phyloP scores from a whole-genome alignment of 768 basidiomycete species.

The Amylocystis lapponica region DNA sequence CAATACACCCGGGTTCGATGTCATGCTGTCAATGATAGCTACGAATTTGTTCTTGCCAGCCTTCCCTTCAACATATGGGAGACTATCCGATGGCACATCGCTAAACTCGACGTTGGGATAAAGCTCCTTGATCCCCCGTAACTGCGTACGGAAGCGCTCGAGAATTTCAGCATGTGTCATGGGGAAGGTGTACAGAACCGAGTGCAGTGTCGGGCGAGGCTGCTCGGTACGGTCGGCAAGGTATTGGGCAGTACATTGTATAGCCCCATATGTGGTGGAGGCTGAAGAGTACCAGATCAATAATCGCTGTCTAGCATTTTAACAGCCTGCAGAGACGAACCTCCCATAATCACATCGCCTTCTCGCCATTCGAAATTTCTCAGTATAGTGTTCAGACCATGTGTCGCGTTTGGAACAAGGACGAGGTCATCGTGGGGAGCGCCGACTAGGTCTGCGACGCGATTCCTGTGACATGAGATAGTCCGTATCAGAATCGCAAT shows the following conservation, averaged over 20 bases:
- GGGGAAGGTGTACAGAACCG: conserved; percentile 50
- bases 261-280: conserved; percentile 46
- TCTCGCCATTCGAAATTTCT: conserved; percentile 62
- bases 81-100: conserved; percentile 8
- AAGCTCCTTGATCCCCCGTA: conserved; percentile 25
- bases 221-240: conserved; percentile 41
- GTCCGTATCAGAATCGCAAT: conserved; percentile 13
- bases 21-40: conserved; percentile 65
- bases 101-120: conserved; percentile 8
- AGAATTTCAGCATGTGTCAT: conserved; percentile 49
- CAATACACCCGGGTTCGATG: conserved; percentile 51
- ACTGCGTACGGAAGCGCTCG: conserved; percentile 36
- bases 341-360: conserved; percentile 55
- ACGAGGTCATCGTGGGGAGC: conserved; percentile 55
- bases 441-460: conserved; percentile 44
- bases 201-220: conserved; percentile 46
- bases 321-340: conserved; percentile 5
- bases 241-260: conserved; percentile 46
- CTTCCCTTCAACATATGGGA: background rate
- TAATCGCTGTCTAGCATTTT: no score
- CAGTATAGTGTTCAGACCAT: conserved; percentile 61
- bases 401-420: conserved; percentile 53
- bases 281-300: conserved; percentile 7
- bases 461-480: conserved; percentile 33
- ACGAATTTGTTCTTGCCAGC: conserved; percentile 42